phyloP scores from a whole-genome alignment of 1,284 basidiomycete genomes.

The Irpex sp. region DNA sequence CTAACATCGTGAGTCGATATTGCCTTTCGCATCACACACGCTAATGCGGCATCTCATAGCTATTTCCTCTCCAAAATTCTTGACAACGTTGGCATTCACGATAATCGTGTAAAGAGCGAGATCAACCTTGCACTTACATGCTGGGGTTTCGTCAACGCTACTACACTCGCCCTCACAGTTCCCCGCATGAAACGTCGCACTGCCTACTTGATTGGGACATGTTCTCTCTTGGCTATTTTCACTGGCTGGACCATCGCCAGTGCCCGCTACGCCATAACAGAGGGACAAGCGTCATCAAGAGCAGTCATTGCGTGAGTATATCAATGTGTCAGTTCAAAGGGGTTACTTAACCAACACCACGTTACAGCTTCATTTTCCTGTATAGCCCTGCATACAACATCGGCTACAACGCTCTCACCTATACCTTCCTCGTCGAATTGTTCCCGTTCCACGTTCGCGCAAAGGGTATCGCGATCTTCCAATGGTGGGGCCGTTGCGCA shows the following conservation, averaged over 20 bases:
- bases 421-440: constrained; percentile 75
- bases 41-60: constrained; percentile 30
- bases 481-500: constrained; percentile 64
- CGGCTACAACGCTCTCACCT: constrained; percentile 69
- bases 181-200: constrained; percentile 57
- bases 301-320: constrained; percentile 55
- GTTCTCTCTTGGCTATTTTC: constrained; percentile 57
- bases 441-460: constrained; percentile 73
- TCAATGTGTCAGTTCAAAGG: neutral
- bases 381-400: constrained; percentile 76
- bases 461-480: constrained; percentile 72
- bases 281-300: constrained; percentile 51
- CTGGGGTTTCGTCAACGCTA: constrained; percentile 64
- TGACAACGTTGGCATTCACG: constrained; percentile 76
- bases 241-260: constrained; percentile 62
- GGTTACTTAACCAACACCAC: constrained; percentile 6
- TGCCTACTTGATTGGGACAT: constrained; percentile 58
- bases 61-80: constrained; percentile 84
- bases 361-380: constrained; percentile 68
- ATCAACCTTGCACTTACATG: constrained; percentile 63
- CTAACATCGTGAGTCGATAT: constrained; percentile 62
- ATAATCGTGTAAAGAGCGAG: constrained; percentile 57
- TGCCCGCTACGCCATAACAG: constrained; percentile 51
- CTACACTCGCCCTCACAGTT: constrained; percentile 54
- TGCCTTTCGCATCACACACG: neutral